These are phyloP conservation scores for Barnettozyma salicaria DNA, from an alignment of 805 yeast species.

Conservation along the genomic window DNA sequence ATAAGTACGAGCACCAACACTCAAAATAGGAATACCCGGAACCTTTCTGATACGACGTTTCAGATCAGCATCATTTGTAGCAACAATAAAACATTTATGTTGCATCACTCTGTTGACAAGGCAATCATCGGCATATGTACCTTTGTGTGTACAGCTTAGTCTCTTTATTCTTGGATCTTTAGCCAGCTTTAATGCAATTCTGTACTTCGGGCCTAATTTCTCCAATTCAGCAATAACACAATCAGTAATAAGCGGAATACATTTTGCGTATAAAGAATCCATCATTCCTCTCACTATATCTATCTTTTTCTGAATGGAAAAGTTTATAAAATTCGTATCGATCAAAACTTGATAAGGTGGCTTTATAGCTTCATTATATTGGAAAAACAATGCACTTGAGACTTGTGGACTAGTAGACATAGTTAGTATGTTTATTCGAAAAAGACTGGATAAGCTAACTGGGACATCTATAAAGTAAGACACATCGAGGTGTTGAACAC, in stretches of 20 bases:
- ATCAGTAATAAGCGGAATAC: conserved; percentile 93
- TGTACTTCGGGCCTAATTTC: conserved; percentile 87
- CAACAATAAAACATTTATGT: conserved; percentile 95
- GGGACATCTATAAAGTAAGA: too few relatives aligned
- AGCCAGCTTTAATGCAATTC: conserved; percentile 89
- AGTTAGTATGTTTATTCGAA: conserved; percentile 12
- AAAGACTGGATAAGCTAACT: background rate
- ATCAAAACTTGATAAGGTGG: conserved; percentile 97
- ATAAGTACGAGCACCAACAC: conserved; percentile 90
- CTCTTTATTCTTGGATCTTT: conserved; percentile 89
- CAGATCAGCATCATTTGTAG: conserved; percentile 95
- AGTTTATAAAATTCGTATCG: conserved; percentile 95
- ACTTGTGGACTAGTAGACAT: conserved; percentile 64
- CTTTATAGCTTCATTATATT: conserved; percentile 85
- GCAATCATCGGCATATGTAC: conserved; percentile 98
- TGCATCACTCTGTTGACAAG: conserved; percentile 88
- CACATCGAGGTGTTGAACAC: too few relatives aligned
- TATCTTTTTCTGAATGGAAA: conserved; percentile 91
- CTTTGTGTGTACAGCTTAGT: conserved; percentile 84
- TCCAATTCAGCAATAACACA: conserved; percentile 98
- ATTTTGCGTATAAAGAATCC: conserved; percentile 91
- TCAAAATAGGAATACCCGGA: conserved; percentile 95
- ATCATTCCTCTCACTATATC: conserved; percentile 95
- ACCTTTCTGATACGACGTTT: conserved; percentile 91
- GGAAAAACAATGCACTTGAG: conserved; percentile 91